Evolutionary conservation across 495 filamentous ascomycete species (phyloP).

Genomic region (Neurospora africana): DNA sequence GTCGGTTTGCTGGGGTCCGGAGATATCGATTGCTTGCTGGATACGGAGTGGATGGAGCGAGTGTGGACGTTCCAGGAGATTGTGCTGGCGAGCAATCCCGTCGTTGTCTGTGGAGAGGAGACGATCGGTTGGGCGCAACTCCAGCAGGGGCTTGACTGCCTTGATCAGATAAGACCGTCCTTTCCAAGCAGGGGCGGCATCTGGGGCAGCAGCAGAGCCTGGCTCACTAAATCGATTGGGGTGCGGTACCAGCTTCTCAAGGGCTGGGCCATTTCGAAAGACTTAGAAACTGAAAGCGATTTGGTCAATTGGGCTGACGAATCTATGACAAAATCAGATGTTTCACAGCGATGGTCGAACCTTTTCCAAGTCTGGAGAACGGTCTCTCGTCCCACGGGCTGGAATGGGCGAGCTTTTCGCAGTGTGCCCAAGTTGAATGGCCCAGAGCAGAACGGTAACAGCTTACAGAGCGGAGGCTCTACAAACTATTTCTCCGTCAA

Average conservation of each 20-base stretch:
- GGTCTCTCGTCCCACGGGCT: background rate
- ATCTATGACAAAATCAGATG: background rate
- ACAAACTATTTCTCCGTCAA: background rate
- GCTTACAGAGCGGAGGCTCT: background rate
- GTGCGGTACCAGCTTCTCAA: background rate
- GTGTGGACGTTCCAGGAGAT: slow-evolving; percentile 3
- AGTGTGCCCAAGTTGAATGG: background rate
- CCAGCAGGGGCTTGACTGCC: background rate
- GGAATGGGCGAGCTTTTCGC: background rate
- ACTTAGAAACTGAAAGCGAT: background rate
- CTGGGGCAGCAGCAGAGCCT: background rate
- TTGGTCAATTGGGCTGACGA: background rate
- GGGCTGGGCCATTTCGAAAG: background rate
- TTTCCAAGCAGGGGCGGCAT: background rate
- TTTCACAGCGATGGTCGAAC: background rate
- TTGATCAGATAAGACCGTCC: background rate
- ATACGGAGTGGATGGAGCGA: background rate
- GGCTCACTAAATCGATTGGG: background rate
- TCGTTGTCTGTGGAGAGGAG: background rate
- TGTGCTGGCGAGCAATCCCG: background rate
- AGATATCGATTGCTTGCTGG: background rate
- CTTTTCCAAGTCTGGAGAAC: background rate
- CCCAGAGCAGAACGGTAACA: background rate
- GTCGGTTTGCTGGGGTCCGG: background rate
- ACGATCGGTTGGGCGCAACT: background rate